Evolutionary conservation across 192 early-diverging fungal genomes (phyloP).

Genomic region (Gryganskiella cystojenkinii): DNA sequence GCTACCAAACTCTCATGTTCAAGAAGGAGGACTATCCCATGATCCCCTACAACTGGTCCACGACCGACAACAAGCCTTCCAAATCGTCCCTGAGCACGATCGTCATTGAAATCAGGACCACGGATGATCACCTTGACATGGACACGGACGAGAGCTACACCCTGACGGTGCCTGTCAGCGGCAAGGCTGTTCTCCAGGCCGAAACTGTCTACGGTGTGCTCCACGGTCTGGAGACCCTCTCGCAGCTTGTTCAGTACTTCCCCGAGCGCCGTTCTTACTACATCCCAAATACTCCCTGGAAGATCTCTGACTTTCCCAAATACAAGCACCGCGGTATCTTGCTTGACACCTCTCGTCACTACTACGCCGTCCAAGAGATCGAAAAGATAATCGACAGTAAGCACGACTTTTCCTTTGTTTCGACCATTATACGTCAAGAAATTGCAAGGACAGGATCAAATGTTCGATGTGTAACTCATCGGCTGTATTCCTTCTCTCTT

Average conservation of each 20-base stretch:
- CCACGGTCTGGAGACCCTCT: constrained; percentile 61
- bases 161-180: constrained; percentile 61
- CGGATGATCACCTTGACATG: constrained; percentile 55
- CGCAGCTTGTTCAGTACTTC: constrained; percentile 55
- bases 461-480: not conserved
- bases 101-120: constrained; percentile 48
- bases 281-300: constrained; percentile 56
- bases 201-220: constrained; percentile 57
- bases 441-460: not conserved
- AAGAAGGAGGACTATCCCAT: constrained; percentile 62
- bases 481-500: not conserved
- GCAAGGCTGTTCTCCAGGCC: constrained; percentile 41
- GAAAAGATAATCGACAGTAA: constrained; percentile 42
- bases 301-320: constrained; percentile 35
- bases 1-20: constrained; percentile 59
- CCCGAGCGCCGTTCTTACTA: constrained; percentile 46
- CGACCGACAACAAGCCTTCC: constrained; percentile 27
- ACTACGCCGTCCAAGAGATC: constrained; percentile 27
- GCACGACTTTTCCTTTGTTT: not conserved
- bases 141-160: constrained; percentile 73
- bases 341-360: constrained; percentile 52
- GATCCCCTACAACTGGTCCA: constrained; percentile 62
- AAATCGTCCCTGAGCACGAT: constrained; percentile 38
- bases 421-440: not conserved
- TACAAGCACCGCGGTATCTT: constrained; percentile 52